Evolutionary conservation across 805 yeast genomes (phyloP).

Genomic region (Hanseniaspora valbyensis): DNA sequence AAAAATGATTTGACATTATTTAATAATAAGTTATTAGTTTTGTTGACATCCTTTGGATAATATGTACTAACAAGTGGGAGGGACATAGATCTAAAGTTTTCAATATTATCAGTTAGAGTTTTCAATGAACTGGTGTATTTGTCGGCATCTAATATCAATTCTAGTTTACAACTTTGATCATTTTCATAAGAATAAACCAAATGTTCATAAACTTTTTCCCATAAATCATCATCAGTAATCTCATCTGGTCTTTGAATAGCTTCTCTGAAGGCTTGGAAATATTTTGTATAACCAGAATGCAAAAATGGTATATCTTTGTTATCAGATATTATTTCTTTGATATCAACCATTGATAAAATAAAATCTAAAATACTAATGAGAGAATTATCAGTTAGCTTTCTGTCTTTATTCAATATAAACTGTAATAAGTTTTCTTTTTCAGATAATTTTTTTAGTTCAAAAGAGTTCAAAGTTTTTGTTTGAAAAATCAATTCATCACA

Average conservation of each 20-base stretch:
- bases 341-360: not conserved
- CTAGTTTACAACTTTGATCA: not conserved
- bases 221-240: not conserved
- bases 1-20: not conserved
- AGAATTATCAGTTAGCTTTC: not conserved
- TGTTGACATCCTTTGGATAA: not conserved
- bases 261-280: not conserved
- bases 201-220: not conserved
- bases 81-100: not conserved
- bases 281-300: not conserved
- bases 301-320: not conserved
- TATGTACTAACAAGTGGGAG: not conserved
- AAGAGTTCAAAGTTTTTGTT: not conserved
- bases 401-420: not conserved
- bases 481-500: not conserved
- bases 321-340: not conserved
- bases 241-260: not conserved
- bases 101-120: not conserved
- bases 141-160: not conserved
- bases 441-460: not conserved
- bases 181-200: not conserved
- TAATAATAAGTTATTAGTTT: not conserved
- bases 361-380: not conserved
- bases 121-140: not conserved
- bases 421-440: not conserved